These are phyloP conservation scores for Paraphaeosphaeria minitans DNA, from an alignment of 2,329 filamentous ascomycete species.

Conservation along the genomic window DNA sequence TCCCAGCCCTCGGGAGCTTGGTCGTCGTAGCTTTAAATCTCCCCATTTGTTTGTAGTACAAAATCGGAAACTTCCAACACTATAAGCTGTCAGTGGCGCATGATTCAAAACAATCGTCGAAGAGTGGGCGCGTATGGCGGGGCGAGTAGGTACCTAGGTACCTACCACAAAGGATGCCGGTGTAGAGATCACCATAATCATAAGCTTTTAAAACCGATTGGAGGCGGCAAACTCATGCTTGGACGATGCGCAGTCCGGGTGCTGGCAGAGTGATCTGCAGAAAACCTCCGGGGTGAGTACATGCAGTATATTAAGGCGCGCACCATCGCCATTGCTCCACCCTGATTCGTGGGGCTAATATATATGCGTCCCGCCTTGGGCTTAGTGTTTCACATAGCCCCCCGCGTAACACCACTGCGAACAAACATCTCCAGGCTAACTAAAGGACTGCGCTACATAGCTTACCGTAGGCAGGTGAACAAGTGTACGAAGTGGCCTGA, in stretches of 20 bases:
- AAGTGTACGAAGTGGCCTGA: conserved; percentile 1
- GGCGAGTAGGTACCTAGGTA: too few species aligned
- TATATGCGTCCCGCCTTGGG: conserved; percentile 1
- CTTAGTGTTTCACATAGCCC: conserved; percentile 2
- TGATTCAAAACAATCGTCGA: neutral
- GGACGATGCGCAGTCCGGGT: neutral
- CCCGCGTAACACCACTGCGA: neutral
- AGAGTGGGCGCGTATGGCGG: conserved; percentile 6
- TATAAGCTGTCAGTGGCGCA: neutral
- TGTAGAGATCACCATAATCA: neutral
- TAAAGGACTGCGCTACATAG: neutral
- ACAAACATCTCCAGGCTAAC: neutral
- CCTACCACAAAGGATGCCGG: neutral
- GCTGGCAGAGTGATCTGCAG: conserved; percentile 2
- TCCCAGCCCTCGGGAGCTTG: neutral
- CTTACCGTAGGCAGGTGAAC: conserved; percentile 2
- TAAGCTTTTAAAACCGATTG: conserved; percentile 5
- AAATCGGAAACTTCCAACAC: neutral
- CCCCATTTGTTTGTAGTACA: neutral
- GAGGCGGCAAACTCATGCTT: neutral
- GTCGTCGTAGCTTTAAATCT: neutral
- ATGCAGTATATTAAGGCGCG: neutral
- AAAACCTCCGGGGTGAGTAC: neutral
- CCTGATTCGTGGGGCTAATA: neutral
- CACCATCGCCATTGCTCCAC: neutral